phyloP scores from a whole-genome alignment of 23 red algal species.

The Gracilaria caudata region DNA sequence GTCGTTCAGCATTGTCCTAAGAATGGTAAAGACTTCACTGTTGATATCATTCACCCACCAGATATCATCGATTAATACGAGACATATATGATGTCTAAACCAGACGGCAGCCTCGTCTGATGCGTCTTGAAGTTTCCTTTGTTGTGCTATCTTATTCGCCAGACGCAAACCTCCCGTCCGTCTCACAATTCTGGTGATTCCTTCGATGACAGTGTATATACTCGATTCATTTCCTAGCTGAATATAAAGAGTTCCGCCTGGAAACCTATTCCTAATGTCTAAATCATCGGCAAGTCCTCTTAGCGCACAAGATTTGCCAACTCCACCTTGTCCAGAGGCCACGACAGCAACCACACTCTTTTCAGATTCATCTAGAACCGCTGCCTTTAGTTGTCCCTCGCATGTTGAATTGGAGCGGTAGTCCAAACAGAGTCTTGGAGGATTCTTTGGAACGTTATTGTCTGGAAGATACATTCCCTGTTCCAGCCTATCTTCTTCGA shows the following conservation, averaged over 20 bases:
- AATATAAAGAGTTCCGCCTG: conserved; percentile 15
- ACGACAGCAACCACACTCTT: neutral
- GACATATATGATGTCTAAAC: conserved; percentile 15
- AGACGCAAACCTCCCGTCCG: neutral
- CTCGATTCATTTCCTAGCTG: conserved; percentile 16
- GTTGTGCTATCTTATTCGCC: neutral
- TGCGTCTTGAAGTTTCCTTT: neutral
- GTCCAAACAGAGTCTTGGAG: neutral
- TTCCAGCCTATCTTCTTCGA: neutral
- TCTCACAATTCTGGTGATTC: neutral
- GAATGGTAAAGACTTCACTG: neutral
- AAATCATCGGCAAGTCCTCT: neutral
- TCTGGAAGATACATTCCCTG: neutral
- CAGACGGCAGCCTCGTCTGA: conserved; percentile 5
- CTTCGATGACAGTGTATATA: conserved; percentile 1
- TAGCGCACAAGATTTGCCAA: neutral
- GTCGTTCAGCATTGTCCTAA: conserved; percentile 11
- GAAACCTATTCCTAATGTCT: neutral
- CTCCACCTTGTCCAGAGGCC: neutral
- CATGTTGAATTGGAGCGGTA: neutral
- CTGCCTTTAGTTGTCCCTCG: conserved; percentile 10
- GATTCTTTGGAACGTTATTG: conserved; percentile 23
- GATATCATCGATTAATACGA: conserved; percentile 28
- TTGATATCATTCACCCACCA: conserved; percentile 23
- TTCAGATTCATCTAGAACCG: neutral